Conservation (phyloP, 352 stramenopile species). For the Phytophthora agathidicida region DNA sequence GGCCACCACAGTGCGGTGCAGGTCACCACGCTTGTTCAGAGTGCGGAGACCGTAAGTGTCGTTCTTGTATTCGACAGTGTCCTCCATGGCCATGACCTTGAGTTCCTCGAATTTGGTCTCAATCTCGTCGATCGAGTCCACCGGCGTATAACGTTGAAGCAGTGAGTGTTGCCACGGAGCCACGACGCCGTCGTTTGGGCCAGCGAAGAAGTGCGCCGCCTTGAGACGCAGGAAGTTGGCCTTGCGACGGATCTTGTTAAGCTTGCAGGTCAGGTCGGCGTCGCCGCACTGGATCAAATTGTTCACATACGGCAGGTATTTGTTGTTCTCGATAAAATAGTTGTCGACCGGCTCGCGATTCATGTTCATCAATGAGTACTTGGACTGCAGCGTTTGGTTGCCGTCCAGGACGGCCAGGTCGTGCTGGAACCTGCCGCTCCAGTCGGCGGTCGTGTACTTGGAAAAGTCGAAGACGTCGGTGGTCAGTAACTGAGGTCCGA, state of each 20-base stretch:
- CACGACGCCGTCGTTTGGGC: slow-evolving; percentile 37
- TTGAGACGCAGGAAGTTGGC: slow-evolving; percentile 46
- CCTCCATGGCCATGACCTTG: slow-evolving; percentile 28
- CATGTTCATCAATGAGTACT: slow-evolving; percentile 53
- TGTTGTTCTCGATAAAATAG: slow-evolving; percentile 36
- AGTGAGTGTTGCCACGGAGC: slow-evolving; percentile 47
- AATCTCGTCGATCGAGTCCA: slow-evolving; percentile 29
- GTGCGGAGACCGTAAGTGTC: slow-evolving; percentile 43
- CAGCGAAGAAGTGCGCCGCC: slow-evolving; percentile 46
- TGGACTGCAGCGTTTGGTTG: slow-evolving; percentile 32
- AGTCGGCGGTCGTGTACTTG: slow-evolving; percentile 23
- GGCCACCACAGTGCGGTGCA: slow-evolving; percentile 24
- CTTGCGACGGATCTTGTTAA: slow-evolving; percentile 36
- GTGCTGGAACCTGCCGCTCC: slow-evolving; percentile 40
- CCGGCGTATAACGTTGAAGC: slow-evolving; percentile 41
- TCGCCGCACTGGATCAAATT: slow-evolving; percentile 28
- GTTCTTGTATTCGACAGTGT: slow-evolving; percentile 32
- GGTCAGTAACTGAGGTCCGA: slow-evolving; percentile 36
- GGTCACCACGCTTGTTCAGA: slow-evolving; percentile 27
- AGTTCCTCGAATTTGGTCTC: slow-evolving; percentile 24
- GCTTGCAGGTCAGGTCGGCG: slow-evolving; percentile 7
- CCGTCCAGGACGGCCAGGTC: slow-evolving; percentile 40
- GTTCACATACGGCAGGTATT: slow-evolving; percentile 46
- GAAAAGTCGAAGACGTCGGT: slow-evolving; percentile 39
- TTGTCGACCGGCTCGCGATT: slow-evolving; percentile 29